Evolutionary conservation across 768 basidiomycete species (phyloP).

Genomic region (Rhizopogon vulgaris): DNA sequence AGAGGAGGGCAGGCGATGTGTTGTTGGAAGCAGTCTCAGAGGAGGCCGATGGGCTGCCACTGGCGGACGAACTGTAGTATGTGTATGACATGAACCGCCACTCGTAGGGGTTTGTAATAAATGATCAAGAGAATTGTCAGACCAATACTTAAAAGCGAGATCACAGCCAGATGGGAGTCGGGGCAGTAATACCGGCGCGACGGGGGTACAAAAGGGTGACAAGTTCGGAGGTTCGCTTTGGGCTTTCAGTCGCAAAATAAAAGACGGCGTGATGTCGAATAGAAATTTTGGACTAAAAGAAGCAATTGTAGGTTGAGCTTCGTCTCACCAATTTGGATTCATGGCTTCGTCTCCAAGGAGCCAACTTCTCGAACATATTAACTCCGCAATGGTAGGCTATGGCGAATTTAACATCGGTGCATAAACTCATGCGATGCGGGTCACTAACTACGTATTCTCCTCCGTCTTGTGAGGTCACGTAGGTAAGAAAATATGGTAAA

Average conservation of each 20-base stretch:
- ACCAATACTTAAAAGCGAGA: conserved; percentile 18
- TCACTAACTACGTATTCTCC: conserved; percentile 1
- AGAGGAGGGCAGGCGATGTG: conserved; percentile 39
- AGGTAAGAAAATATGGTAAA: not conserved
- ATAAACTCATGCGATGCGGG: conserved; percentile 21
- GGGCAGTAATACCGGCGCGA: not conserved
- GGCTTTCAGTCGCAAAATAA: conserved; percentile 17
- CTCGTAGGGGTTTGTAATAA: conserved; percentile 12
- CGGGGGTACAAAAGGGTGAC: conserved; percentile 14
- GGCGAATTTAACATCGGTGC: conserved; percentile 20
- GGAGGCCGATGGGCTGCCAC: conserved; percentile 43
- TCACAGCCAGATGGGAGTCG: conserved; percentile 21
- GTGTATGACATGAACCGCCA: conserved; percentile 40
- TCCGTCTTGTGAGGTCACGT: conserved; percentile 8
- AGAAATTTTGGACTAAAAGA: conserved; percentile 18
- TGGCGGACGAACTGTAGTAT: conserved; percentile 39
- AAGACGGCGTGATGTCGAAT: conserved; percentile 24
- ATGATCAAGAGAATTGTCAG: conserved; percentile 16
- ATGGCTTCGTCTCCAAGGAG: conserved; percentile 19
- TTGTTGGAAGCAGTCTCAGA: conserved; percentile 38
- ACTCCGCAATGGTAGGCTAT: conserved; percentile 25
- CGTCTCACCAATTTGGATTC: not conserved
- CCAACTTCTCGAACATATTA: conserved; percentile 22
- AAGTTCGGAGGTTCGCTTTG: conserved; percentile 26
- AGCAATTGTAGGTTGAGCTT: conserved; percentile 6